Evolutionary conservation across 2,329 filamentous ascomycete genomes (phyloP), one percentile per base, ranked within the genome.

Genomic region (Amphichorda felina): DNA sequence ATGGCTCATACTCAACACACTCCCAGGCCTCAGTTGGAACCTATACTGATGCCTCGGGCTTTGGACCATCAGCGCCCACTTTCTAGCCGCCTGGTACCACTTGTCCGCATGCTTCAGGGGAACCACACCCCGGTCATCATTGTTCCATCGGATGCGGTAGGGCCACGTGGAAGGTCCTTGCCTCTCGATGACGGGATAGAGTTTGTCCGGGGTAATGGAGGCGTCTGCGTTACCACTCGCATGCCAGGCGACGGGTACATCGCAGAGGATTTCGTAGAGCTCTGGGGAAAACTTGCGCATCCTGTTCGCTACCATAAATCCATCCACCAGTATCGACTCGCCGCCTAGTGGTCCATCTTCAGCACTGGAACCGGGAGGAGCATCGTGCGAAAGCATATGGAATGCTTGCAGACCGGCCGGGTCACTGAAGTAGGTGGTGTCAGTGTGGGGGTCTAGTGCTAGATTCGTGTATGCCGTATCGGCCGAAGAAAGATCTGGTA

Each of bases 341-440:
- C 91, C 91, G 8, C 89, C 91, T 3, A 65, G 45, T 4, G 41
- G 49, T 40, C n/a, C 42, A 38, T 4, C 26, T 8, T 10, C 28
- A 11, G 13, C 13, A 39, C 42, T n/a, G 49, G 48, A 10, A 2
- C 29, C 33, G 1, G 49, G 45, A 3, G 56, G 54, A 16, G 75
- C 71, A 2, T 68, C 59, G 7, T 77, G 80, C 0, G 84, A 91
- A 19, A 96, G 71, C 32, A 95, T 66, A 52, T 98, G 91, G 57
- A 98, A 93, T 18, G 91, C 78, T 55, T 98, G 91, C 24, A 98
- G 70, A 8, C 89, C 86, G 2, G 84, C 79, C 0, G 91, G 89
- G 43, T 96, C 89, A 16, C 77, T 87, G 60, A 96, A 96, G 58
- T 98, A 96, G 1, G 89, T 94, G 6, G 76, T 96, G 59, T 98